phyloP scores from a whole-genome alignment of 1,284 basidiomycete species.

The Neonothopanus nambi region DNA sequence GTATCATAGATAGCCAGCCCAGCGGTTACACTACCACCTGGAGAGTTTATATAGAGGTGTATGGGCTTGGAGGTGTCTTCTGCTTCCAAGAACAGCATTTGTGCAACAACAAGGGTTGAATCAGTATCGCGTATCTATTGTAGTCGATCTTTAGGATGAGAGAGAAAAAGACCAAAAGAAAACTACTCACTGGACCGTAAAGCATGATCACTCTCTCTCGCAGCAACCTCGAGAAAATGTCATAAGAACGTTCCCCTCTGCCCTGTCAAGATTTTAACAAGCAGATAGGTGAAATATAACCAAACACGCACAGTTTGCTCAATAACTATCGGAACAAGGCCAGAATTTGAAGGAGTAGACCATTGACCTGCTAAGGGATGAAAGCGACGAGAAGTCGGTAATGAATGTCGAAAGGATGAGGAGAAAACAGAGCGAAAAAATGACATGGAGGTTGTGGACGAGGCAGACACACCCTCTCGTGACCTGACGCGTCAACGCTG shows the following conservation, averaged over 20 bases:
- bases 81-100: conserved; percentile 91
- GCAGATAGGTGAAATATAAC: conserved; percentile 7
- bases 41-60: conserved; percentile 92
- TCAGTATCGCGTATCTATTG: conserved; percentile 80
- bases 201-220: conserved; percentile 93
- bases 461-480: conserved; percentile 4
- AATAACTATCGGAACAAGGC: conserved; percentile 88
- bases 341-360: conserved; percentile 44
- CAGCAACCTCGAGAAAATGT: conserved; percentile 90
- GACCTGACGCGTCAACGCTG: conserved; percentile 14
- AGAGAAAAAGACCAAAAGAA: too few species aligned
- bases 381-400: conserved; percentile 35
- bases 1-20: conserved; percentile 96
- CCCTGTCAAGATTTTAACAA: conserved; percentile 50
- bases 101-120: conserved; percentile 84
- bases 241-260: conserved; percentile 90
- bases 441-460: background rate
- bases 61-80: conserved; percentile 91
- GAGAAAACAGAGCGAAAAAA: conserved; percentile 1
- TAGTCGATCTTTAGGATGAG: conserved; percentile 10
- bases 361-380: conserved; percentile 50
- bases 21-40: conserved; percentile 91
- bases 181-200: conserved; percentile 70
- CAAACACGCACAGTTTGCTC: conserved; percentile 77
- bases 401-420: conserved; percentile 20